Base-by-base conservation (phyloP, 495 filamentous ascomycete genomes). In the Cercophora scortea region DNA sequence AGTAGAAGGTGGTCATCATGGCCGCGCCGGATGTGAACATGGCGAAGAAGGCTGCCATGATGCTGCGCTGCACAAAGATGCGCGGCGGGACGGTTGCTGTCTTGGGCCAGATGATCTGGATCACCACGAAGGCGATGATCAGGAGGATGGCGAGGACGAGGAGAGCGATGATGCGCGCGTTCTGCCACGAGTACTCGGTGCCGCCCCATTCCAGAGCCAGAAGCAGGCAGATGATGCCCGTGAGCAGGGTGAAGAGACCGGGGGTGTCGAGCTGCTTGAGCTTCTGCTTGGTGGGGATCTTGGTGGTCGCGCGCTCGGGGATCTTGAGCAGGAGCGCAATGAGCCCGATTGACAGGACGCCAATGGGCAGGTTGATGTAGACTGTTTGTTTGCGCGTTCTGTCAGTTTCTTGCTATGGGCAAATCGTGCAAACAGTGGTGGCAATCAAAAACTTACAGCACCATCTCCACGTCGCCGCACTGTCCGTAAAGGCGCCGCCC, bases 201-300 rank as follows among this genome's bases (percentile, higher is more conserved):
- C 81, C 82, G 12, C 80, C 82, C 79, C 79, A 85, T 55, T 83
- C 74, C 13, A 85, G 67, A 8, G 80, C 81, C 1, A 85, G 71
- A 0, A 84, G 61, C 8, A 84, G 65, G 47, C 72, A 79, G 36
- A 82, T 61, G 34, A 83, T 69, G 12, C 59, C 58, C 0, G 78
- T 73, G 7, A 79, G 41, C 56, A 84, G 77, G 18, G 79, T 32
- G 3, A 69, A 38, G 0, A 64, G 71, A 4, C 74, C 74, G 4
- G 72, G n/a, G 0, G 64, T 65, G 41, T 77, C 70, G 6, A 75
- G 61, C 11, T 63, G 61, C 3, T 47, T 42, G 9, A 73, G 6
- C 17, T 71, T 58, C 19, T 63, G n/a, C 0, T 6, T 2, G 13
- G 25, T 1, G 11, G 41, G 6, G 38, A 41, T 33, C 13, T 47